Conservation (phyloP, 345 rosid genomes). For the Anastatica hierochuntica region DNA sequence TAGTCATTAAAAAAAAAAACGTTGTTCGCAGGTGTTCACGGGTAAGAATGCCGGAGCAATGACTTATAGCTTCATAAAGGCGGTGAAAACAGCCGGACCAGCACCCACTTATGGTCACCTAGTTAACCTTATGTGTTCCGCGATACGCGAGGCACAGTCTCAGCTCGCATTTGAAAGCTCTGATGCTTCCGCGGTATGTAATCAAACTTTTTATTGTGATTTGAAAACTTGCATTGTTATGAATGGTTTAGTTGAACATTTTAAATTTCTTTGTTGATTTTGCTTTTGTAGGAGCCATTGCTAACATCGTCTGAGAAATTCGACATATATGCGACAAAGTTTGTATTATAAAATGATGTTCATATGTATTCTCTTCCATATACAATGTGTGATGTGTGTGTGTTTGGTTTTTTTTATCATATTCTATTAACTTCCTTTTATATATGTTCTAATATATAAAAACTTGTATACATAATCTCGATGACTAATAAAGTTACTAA, state of each 20-base stretch:
- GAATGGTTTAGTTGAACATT: too few relatives aligned
- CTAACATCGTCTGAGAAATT: constrained; percentile 50
- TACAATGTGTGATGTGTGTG: too few relatives aligned
- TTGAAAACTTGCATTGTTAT: neutral
- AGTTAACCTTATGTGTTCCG: constrained; percentile 41
- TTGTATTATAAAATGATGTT: too few relatives aligned
- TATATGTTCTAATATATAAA: too few relatives aligned
- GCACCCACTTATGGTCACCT: constrained; percentile 52
- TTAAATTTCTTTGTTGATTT: neutral
- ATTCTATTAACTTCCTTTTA: too few relatives aligned
- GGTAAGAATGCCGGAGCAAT: constrained; percentile 50
- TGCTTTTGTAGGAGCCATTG: constrained; percentile 53
- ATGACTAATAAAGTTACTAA: too few relatives aligned
- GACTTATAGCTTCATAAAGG: constrained; percentile 73
- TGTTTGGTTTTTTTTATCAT: too few relatives aligned
- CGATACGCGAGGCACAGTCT: constrained; percentile 37
- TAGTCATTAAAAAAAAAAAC: too few relatives aligned
- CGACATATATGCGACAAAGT: constrained; percentile 40
- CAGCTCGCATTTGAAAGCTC: constrained; percentile 17
- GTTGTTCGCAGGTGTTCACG: constrained; percentile 60
- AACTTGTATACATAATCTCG: too few relatives aligned
- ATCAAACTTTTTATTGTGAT: too few relatives aligned
- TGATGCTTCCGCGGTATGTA: constrained; percentile 31
- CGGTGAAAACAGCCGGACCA: constrained; percentile 47
- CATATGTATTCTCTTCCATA: too few relatives aligned